Evolutionary conservation across 768 basidiomycete species (phyloP).

Genomic region (Plicaturopsis crispa): DNA sequence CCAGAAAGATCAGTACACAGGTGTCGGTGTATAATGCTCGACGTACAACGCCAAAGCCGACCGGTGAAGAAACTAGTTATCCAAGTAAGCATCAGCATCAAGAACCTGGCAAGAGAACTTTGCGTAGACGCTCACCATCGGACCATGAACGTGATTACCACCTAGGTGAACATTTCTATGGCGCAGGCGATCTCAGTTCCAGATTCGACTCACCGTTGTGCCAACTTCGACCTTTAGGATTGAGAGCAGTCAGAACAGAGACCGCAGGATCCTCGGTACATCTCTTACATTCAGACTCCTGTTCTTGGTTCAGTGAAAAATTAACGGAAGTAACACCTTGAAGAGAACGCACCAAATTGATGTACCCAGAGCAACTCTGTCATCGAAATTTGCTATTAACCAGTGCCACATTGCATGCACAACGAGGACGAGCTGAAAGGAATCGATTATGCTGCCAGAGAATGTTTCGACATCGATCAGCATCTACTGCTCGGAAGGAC

Average conservation of each 20-base stretch:
- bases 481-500: no score
- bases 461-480: no score
- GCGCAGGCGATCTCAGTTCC: background rate
- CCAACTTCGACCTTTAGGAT: background rate
- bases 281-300: background rate
- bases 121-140: background rate
- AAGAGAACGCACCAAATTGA: background rate
- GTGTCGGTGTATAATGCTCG: background rate
- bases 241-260: no score
- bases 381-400: background rate
- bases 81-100: background rate
- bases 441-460: background rate
- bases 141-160: background rate
- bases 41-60: background rate
- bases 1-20: background rate
- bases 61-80: background rate
- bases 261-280: no score
- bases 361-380: background rate
- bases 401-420: background rate
- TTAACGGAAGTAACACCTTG: no score
- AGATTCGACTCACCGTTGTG: background rate
- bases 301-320: no score
- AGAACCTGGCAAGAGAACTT: background rate
- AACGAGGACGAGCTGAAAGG: background rate
- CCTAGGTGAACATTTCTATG: background rate